Percentiles rank a stretch among this genome's conserved stretches.
Evolutionary conservation across 129 eudicot species (phyloP).

Genomic region (Flaveria bidentis): DNA sequence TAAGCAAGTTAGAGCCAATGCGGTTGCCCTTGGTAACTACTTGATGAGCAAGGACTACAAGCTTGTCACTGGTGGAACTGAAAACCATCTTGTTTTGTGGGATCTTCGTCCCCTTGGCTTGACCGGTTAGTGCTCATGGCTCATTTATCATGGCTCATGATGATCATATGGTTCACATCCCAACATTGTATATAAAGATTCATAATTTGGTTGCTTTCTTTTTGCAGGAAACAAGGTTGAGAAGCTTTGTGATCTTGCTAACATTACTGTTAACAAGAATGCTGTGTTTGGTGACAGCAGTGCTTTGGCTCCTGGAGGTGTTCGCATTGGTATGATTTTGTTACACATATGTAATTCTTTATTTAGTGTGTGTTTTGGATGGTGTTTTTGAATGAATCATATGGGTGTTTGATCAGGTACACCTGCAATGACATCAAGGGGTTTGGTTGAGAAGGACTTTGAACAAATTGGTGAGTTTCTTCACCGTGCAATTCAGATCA

Average conservation of each 20-base stretch:
- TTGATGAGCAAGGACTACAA: constrained; percentile 84
- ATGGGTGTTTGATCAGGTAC: constrained; percentile 49
- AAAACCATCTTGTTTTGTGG: constrained; percentile 97
- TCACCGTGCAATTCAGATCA: constrained; percentile 71
- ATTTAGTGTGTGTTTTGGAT: background rate
- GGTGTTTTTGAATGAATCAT: background rate
- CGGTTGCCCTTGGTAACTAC: constrained; percentile 86
- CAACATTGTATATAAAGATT: background rate
- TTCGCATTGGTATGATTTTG: constrained; percentile 61
- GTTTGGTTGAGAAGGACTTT: constrained; percentile 89
- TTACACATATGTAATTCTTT: background rate
- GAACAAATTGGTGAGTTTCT: constrained; percentile 93
- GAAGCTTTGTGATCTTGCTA: constrained; percentile 81
- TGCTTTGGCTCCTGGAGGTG: constrained; percentile 93
- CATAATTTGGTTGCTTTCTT: background rate
- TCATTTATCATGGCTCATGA: background rate
- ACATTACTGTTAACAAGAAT: constrained; percentile 88
- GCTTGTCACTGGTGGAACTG: constrained; percentile 93
- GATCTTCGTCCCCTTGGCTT: constrained; percentile 99
- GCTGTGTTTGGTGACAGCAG: constrained; percentile 95
- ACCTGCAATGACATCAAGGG: constrained; percentile 99
- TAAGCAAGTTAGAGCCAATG: constrained; percentile 93
- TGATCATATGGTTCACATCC: background rate
- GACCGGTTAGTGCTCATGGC: constrained; percentile 58
- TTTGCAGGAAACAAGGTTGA: constrained; percentile 82